Base-by-base conservation (phyloP, 345 rosid species). In the Noccaea caerulescens region DNA sequence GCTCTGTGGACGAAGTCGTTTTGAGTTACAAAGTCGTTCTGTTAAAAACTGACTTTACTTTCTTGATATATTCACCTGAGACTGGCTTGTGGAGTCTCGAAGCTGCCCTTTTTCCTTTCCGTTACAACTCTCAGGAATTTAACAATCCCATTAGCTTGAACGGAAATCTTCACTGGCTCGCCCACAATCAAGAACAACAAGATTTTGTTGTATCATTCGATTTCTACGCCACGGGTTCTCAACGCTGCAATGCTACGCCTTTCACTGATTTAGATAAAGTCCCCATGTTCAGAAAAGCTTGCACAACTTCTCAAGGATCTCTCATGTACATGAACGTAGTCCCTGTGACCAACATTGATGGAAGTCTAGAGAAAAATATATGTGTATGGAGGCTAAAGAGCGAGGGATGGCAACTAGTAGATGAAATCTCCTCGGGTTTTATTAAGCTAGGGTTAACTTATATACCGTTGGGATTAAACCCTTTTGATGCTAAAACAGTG, bases 21-120 rank as follows among this genome's bases (percentile, higher is more conserved):
- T 60, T 60, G 33, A 37, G 65, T 60, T 60, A 25, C 50, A 60
- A 42, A 25, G 65, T 60, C 10, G 33, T 50, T 27, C 0, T 61
- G 39, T 27, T 61, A 0, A 27, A 61, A 27, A 61, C 20, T 18
- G 20, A n/a, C 20, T 61, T 61, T 11, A 61, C 13, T 16, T 55
- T 45, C 7, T 12, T 42, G 3, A 11, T 55, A 30, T 68, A 43
- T 43, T 56, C 63, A 43, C 55, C 63, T 11, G 72, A 55, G 63
- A 56, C 55, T 1, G 72, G 55, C 10, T 68, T 56, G 63, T 68
- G 55, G 63, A 56, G 36, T 68, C 23, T 33, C n/a, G 8, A 44
- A 38, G 43, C 9, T 33, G 12, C 7, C 0, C 3, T 1, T 3
- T 45, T 32, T 43, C 52, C 20, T 14, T 42, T 25, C 30, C 1